Conservation (phyloP, 2,329 filamentous ascomycete genomes). For the Cryphonectria carpinicola region DNA sequence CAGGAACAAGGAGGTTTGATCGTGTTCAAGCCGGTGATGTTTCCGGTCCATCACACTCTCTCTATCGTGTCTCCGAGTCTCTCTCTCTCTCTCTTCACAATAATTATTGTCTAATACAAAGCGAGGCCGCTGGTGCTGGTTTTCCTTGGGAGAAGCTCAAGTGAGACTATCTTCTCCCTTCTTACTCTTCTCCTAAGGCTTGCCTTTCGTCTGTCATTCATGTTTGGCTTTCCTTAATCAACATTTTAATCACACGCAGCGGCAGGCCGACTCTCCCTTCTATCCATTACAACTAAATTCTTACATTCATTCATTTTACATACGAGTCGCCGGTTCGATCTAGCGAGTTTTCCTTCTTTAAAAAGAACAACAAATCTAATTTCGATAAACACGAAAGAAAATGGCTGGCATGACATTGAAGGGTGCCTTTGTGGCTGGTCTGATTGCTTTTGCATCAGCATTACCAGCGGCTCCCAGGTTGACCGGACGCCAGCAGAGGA, state of each 20-base stretch:
- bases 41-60: constrained; percentile 33
- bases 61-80: constrained; percentile 26
- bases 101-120: constrained; percentile 40
- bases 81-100: neutral
- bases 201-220: constrained; percentile 27
- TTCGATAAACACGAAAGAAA: constrained; percentile 22
- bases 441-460: constrained; percentile 52
- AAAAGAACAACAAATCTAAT: constrained; percentile 11
- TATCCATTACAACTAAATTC: constrained; percentile 28
- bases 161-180: constrained; percentile 24
- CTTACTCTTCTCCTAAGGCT: constrained; percentile 32
- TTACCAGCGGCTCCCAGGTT: constrained; percentile 51
- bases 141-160: constrained; percentile 43
- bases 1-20: constrained; percentile 30
- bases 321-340: constrained; percentile 30
- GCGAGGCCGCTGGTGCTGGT: constrained; percentile 58
- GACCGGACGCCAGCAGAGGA: constrained; percentile 47
- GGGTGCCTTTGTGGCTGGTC: constrained; percentile 47
- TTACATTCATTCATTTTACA: constrained; percentile 31
- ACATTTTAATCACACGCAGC: constrained; percentile 39
- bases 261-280: constrained; percentile 47
- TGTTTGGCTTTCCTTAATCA: constrained; percentile 35
- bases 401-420: constrained; percentile 53
- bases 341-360: constrained; percentile 31
- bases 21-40: constrained; percentile 18